phyloP scores from a whole-genome alignment of 2,329 filamentous ascomycete genomes.

The Coccinonectria pachysandricola region DNA sequence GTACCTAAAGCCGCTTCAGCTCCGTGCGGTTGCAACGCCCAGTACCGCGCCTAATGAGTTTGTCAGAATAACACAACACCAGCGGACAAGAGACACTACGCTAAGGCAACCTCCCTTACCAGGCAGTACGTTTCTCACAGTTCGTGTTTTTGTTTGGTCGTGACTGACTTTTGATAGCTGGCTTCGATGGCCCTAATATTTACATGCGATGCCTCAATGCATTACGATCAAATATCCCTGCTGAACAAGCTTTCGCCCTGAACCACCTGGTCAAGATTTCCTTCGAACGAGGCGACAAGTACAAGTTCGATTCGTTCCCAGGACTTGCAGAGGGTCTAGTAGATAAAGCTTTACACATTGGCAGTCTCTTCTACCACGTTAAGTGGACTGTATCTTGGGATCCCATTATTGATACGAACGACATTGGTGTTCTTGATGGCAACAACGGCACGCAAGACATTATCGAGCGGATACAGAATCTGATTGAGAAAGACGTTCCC shows the following conservation, averaged over 20 bases:
- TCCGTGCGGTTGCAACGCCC: slow-evolving; percentile 66
- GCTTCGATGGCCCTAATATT: slow-evolving; percentile 74
- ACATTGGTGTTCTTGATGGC: slow-evolving; percentile 34
- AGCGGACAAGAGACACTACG: slow-evolving; percentile 20
- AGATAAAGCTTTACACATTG: slow-evolving; percentile 72
- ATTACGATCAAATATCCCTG: slow-evolving; percentile 65
- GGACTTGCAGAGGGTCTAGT: slow-evolving; percentile 80
- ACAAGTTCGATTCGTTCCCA: slow-evolving; percentile 85
- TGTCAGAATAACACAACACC: slow-evolving; percentile 32
- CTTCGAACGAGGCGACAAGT: slow-evolving; percentile 88
- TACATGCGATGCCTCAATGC: slow-evolving; percentile 82
- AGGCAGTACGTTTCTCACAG: slow-evolving; percentile 42
- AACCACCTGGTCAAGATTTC: slow-evolving; percentile 94
- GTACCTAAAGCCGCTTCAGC: slow-evolving; percentile 49
- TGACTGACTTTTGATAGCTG: slow-evolving; percentile 27
- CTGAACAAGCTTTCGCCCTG: slow-evolving; percentile 85
- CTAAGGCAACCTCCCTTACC: slow-evolving; percentile 42
- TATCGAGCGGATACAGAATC: slow-evolving; percentile 57
- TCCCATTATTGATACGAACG: slow-evolving; percentile 39
- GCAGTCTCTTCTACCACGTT: slow-evolving; percentile 69
- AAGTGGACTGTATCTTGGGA: slow-evolving; percentile 70
- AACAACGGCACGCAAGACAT: slow-evolving; percentile 40
- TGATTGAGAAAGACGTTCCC: slow-evolving; percentile 48
- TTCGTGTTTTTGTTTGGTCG: not conserved
- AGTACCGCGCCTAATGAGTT: slow-evolving; percentile 64